phyloP scores from a whole-genome alignment of 345 rosid species.

The Gynandropsis gynandra region DNA sequence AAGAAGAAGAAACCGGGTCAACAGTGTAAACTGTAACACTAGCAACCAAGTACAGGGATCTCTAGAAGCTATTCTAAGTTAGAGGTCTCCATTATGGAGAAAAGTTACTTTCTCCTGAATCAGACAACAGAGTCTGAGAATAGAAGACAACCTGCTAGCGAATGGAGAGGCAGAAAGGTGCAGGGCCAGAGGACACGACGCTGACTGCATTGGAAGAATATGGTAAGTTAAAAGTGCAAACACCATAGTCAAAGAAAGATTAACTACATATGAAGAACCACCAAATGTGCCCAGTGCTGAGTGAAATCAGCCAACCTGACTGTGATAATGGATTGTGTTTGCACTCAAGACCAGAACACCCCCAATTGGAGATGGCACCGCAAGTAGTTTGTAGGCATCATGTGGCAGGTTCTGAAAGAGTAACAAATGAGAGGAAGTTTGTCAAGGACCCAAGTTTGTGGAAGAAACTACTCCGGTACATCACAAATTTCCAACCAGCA shows the following conservation, averaged over 20 bases:
- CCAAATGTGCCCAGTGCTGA: conserved; percentile 6
- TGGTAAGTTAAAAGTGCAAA: conserved; percentile 7
- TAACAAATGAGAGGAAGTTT: conserved; percentile 15
- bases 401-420: conserved; percentile 84
- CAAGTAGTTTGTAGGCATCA: conserved; percentile 92
- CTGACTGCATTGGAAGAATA: conserved; percentile 61
- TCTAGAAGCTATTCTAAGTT: conserved; percentile 11
- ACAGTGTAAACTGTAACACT: conserved; percentile 4
- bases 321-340: conserved; percentile 82
- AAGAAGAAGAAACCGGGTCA: conserved; percentile 15
- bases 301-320: conserved; percentile 54
- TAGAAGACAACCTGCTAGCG: conserved; percentile 61
- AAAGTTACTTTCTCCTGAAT: conserved; percentile 8
- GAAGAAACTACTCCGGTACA: not conserved
- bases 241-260: conserved; percentile 12
- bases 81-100: conserved; percentile 8
- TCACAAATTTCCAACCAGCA: not conserved
- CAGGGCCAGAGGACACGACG: conserved; percentile 78
- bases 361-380: conserved; percentile 94
- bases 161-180: conserved; percentile 68
- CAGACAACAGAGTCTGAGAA: conserved; percentile 13
- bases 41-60: not conserved
- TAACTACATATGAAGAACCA: conserved; percentile 15
- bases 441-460: not conserved
- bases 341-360: conserved; percentile 90